Base-by-base conservation (phyloP, 1,284 basidiomycete species). In the Leccinum pachyderme region DNA sequence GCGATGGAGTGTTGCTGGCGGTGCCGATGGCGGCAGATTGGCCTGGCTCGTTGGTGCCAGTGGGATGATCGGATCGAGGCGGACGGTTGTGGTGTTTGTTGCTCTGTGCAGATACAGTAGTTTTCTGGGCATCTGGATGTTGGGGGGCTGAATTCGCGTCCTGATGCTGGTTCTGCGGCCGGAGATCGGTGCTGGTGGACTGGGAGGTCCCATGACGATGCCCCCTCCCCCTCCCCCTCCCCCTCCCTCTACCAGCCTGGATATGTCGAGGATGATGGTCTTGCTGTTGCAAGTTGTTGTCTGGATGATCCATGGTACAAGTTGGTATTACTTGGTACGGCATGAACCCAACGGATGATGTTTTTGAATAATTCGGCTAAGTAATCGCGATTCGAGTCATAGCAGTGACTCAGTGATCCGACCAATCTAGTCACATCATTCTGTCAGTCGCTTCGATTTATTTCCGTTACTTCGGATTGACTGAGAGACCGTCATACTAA, bases 291-390 rank as follows among this genome's bases (percentile, higher is more conserved):
- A 7, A 24, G 13, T 15, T 37, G n/a, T 24, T 13, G 13, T 46
- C 39, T 5, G 43, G 37, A 29, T 41, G 61, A 37, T 63, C 62
- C 61, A 63, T 63, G 1, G 12, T 32, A 9, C 7, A 55, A 18
- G 18, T 18, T 18, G 18, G 33, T 11, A 35, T n/a, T 3, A 35
- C 15, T n/a, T 35, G 33, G n/a, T 35, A n/a, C 33, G n/a, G n/a
- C 3, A 11, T 31, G 3, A 31, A 7, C 31, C 31, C 7, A 8
- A 35, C 15, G 33, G 33, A 33, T 4, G 33, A 15, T 13, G 7
- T 35, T n/a, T 35, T 35, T 35, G 33, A 35, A 5, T 8, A 35
- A 11, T n/a, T 35, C 15, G 15, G 7, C 15, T 33, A 13, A 9
- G 33, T 35, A n/a, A 35, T 35, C 33, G 8, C 18, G n/a, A n/a